These are phyloP conservation scores for Blattamonas nauphoetae DNA, from an alignment of 78 protist species.

Conservation along the genomic window DNA sequence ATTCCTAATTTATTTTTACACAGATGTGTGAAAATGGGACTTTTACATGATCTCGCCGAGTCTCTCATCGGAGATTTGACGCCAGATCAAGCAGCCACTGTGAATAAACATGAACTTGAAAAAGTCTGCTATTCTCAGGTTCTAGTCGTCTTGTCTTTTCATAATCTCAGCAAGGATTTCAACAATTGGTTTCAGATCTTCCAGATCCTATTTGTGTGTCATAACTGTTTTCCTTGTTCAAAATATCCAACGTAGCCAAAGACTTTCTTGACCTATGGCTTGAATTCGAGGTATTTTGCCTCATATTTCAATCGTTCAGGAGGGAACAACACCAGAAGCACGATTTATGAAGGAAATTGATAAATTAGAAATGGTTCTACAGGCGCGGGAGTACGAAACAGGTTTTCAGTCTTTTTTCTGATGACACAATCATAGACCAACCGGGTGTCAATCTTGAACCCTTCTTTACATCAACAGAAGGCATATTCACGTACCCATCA, in stretches of 20 bases:
- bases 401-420: neutral
- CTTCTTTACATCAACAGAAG: neutral
- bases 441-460: neutral
- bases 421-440: neutral
- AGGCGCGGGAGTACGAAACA: constrained; percentile 9
- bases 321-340: neutral
- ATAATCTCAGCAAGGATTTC: neutral
- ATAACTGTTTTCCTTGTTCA: neutral
- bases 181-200: neutral
- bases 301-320: neutral
- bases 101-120: neutral
- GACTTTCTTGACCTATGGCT: neutral
- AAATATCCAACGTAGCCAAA: neutral
- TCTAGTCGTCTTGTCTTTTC: neutral
- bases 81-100: neutral
- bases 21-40: neutral
- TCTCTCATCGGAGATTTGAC: neutral
- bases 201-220: too few species aligned
- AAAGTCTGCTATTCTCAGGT: neutral
- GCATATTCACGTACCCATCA: neutral
- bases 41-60: constrained; percentile 2
- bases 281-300: neutral
- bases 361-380: constrained; percentile 13
- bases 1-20: neutral
- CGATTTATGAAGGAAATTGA: constrained; percentile 3